Evolutionary conservation across 2,329 filamentous ascomycete species (phyloP).

Genomic region (Penicillium sp.): DNA sequence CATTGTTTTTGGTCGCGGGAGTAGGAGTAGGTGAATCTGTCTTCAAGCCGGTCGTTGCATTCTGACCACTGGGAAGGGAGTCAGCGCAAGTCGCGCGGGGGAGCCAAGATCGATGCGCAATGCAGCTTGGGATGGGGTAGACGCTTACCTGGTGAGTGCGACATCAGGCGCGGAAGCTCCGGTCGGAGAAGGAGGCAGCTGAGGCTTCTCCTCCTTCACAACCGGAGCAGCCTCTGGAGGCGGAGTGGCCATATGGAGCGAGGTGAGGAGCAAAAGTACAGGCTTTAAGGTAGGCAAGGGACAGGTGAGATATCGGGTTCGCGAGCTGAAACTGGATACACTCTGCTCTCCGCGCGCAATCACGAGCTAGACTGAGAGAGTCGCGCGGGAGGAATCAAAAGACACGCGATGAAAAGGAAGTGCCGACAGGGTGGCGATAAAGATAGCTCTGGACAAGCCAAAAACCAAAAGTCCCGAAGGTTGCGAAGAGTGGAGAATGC

Average conservation of each 20-base stretch:
- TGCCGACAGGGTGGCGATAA: slow-evolving; percentile 14
- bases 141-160: slow-evolving; percentile 35
- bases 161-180: slow-evolving; percentile 34
- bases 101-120: background rate
- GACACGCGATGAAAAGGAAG: slow-evolving; percentile 25
- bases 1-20: slow-evolving; percentile 18
- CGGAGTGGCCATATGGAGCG: slow-evolving; percentile 46
- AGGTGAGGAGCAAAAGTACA: slow-evolving; percentile 21
- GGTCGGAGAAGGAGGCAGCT: slow-evolving; percentile 42
- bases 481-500: slow-evolving; percentile 44
- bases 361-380: slow-evolving; percentile 35
- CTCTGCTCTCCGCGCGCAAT: slow-evolving; percentile 36
- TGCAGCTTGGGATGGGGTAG: background rate
- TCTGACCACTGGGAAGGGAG: slow-evolving; percentile 25
- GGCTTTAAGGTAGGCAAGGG: slow-evolving; percentile 28
- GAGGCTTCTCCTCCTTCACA: slow-evolving; percentile 47
- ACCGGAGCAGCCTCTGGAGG: slow-evolving; percentile 45
- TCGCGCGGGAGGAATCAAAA: slow-evolving; percentile 25
- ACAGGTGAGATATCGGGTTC: slow-evolving; percentile 23
- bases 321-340: slow-evolving; percentile 38
- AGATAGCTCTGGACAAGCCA: background rate
- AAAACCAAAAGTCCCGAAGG: slow-evolving; percentile 22
- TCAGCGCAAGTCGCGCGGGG: slow-evolving; percentile 8
- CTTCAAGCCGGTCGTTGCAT: slow-evolving; percentile 30
- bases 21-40: slow-evolving; percentile 10